Conservation (phyloP, 108 stramenopile species). For the Skeletonema tropicum region DNA sequence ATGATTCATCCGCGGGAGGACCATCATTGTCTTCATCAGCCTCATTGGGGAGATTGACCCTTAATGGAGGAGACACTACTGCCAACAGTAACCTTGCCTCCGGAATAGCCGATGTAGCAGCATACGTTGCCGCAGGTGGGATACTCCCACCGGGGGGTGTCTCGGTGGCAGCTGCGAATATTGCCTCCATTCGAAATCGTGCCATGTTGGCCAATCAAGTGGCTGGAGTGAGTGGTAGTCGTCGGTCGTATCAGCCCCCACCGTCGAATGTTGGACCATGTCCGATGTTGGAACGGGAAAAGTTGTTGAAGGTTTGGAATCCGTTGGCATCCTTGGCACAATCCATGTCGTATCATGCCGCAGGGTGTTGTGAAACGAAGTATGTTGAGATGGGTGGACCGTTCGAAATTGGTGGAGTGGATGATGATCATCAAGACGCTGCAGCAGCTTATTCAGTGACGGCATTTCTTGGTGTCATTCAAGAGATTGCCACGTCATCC, state of each 20-base stretch:
- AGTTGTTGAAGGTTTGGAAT: slow-evolving; percentile 32
- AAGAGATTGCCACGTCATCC: slow-evolving; percentile 27
- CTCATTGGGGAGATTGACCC: not conserved
- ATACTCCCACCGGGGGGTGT: slow-evolving; percentile 21
- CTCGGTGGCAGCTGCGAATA: not conserved
- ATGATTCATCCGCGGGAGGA: not conserved
- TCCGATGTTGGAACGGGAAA: slow-evolving; percentile 15
- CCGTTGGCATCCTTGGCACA: slow-evolving; percentile 20
- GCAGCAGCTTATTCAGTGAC: slow-evolving; percentile 10
- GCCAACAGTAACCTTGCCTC: not conserved
- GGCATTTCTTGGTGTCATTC: slow-evolving; percentile 26
- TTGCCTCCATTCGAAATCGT: slow-evolving; percentile 6
- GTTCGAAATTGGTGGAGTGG: slow-evolving; percentile 13
- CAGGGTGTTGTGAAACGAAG: slow-evolving; percentile 39
- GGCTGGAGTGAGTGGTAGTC: not conserved
- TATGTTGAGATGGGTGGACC: slow-evolving; percentile 33
- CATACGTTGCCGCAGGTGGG: slow-evolving; percentile 37
- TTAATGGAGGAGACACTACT: not conserved
- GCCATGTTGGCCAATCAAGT: slow-evolving; percentile 5
- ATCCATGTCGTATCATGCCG: slow-evolving; percentile 40
- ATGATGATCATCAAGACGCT: slow-evolving; percentile 8
- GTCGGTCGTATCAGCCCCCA: not conserved
- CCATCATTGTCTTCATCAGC: not conserved
- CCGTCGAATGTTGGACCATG: slow-evolving; percentile 25
- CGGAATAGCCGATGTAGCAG: slow-evolving; percentile 26